Evolutionary conservation across 257 asterid species (phyloP).

Genomic region (Eustoma russellianum): DNA sequence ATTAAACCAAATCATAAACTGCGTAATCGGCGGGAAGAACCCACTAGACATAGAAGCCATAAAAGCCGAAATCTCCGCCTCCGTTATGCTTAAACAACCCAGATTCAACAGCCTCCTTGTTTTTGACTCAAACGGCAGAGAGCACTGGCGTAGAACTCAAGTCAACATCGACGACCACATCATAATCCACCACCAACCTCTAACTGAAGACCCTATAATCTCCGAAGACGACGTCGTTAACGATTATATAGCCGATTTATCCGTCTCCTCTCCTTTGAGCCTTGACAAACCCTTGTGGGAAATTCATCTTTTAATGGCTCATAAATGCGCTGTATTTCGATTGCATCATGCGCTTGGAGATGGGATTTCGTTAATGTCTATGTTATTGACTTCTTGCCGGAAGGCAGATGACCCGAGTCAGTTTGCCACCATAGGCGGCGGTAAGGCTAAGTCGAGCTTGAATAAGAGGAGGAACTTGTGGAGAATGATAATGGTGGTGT

Average conservation of each 20-base stretch:
- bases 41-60: constrained; percentile 34
- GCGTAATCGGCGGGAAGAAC: constrained; percentile 25
- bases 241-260: constrained; percentile 42
- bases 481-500: constrained; percentile 19
- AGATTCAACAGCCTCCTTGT: constrained; percentile 65
- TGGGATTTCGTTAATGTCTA: constrained; percentile 52
- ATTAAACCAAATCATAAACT: constrained; percentile 37
- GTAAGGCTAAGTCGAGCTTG: constrained; percentile 15
- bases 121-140: constrained; percentile 39
- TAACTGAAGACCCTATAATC: constrained; percentile 18
- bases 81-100: constrained; percentile 45
- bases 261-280: constrained; percentile 45
- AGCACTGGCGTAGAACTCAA: constrained; percentile 43
- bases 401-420: constrained; percentile 33
- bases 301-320: constrained; percentile 46
- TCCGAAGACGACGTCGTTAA: constrained; percentile 47
- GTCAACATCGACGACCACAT: constrained; percentile 54
- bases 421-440: constrained; percentile 18
- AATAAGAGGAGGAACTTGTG: constrained; percentile 15
- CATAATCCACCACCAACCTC: constrained; percentile 22
- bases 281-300: constrained; percentile 71
- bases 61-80: constrained; percentile 22
- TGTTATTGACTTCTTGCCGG: constrained; percentile 46
- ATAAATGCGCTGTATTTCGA: constrained; percentile 41
- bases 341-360: constrained; percentile 80